These are phyloP conservation scores for Colletotrichum sp. DNA, from an alignment of 2,329 filamentous ascomycete species.

Conservation along the genomic window DNA sequence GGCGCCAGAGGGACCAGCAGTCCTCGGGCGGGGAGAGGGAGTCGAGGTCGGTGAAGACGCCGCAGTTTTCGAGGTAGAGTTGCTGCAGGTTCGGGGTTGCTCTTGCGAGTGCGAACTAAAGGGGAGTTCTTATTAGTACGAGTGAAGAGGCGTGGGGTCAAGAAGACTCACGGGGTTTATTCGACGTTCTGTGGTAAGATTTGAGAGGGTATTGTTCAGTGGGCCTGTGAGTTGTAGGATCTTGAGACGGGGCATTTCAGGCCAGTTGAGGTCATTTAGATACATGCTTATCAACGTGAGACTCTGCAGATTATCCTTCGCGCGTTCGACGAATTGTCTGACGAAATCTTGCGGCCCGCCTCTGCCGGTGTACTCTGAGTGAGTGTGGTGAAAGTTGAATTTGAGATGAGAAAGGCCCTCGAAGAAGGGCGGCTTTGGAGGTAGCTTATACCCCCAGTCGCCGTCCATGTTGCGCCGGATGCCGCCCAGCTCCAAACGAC, in stretches of 20 bases:
- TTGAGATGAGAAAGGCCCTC: not conserved
- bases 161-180: slow-evolving; percentile 1
- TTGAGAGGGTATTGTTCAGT: not conserved
- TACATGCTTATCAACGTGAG: slow-evolving; percentile 3
- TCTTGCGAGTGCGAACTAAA: slow-evolving; percentile 11
- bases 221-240: slow-evolving; percentile 12
- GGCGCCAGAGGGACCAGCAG: slow-evolving; percentile 29
- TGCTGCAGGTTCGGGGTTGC: slow-evolving; percentile 18
- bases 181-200: slow-evolving; percentile 6
- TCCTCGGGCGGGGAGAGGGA: slow-evolving; percentile 9
- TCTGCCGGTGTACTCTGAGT: not conserved
- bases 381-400: not conserved
- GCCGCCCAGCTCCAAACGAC: slow-evolving; percentile 11
- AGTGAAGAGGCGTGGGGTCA: too few species aligned
- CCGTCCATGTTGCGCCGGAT: slow-evolving; percentile 6
- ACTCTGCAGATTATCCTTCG: not conserved
- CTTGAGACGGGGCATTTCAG: slow-evolving; percentile 13
- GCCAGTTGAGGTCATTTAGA: slow-evolving; percentile 14
- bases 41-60: slow-evolving; percentile 14
- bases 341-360: slow-evolving; percentile 11
- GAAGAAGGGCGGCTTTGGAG: slow-evolving; percentile 14
- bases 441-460: slow-evolving; percentile 18
- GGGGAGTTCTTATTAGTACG: not conserved
- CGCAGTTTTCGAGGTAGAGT: slow-evolving; percentile 13
- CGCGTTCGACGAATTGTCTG: slow-evolving; percentile 7